phyloP scores from a whole-genome alignment of 1,284 basidiomycete genomes.

The Tilletia walkeri region DNA sequence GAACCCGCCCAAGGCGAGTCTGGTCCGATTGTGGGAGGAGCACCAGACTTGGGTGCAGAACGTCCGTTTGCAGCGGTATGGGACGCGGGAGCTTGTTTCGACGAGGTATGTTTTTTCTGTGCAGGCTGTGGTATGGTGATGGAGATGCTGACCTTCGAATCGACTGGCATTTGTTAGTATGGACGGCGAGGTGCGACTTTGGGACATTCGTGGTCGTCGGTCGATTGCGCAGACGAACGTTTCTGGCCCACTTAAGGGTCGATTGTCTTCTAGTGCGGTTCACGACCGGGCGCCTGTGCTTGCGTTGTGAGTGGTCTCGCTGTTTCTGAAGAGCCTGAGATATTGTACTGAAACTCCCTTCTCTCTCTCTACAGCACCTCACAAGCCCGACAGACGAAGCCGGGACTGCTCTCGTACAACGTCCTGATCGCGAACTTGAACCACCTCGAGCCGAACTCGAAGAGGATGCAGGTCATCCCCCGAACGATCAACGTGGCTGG shows the following conservation, averaged over 20 bases:
- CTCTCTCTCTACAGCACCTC: conserved; percentile 20
- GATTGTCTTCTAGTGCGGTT: conserved; percentile 77
- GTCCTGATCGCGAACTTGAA: conserved; percentile 35
- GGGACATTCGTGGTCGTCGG: conserved; percentile 78
- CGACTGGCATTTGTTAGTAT: conserved; percentile 61
- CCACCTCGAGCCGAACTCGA: conserved; percentile 1
- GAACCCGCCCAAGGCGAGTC: conserved; percentile 76
- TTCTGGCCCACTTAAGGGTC: conserved; percentile 29
- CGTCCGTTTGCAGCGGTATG: conserved; percentile 77
- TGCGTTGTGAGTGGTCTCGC: conserved; percentile 56
- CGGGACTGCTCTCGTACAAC: conserved; percentile 29
- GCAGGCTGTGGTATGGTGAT: background rate
- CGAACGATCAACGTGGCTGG: conserved; percentile 11
- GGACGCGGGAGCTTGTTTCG: conserved; percentile 76
- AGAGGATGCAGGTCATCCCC: conserved; percentile 1
- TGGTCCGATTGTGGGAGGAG: conserved; percentile 72
- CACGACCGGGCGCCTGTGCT: conserved; percentile 83
- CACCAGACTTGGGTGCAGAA: conserved; percentile 90
- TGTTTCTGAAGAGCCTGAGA: background rate
- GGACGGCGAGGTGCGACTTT: conserved; percentile 85
- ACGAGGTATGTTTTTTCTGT: conserved; percentile 65
- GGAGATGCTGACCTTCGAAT: background rate
- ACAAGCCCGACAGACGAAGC: conserved; percentile 29
- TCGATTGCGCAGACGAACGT: conserved; percentile 72
- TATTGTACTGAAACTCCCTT: background rate